phyloP scores from a whole-genome alignment of 352 stramenopile genomes.

The Thalassiosira livingstoniorum region DNA sequence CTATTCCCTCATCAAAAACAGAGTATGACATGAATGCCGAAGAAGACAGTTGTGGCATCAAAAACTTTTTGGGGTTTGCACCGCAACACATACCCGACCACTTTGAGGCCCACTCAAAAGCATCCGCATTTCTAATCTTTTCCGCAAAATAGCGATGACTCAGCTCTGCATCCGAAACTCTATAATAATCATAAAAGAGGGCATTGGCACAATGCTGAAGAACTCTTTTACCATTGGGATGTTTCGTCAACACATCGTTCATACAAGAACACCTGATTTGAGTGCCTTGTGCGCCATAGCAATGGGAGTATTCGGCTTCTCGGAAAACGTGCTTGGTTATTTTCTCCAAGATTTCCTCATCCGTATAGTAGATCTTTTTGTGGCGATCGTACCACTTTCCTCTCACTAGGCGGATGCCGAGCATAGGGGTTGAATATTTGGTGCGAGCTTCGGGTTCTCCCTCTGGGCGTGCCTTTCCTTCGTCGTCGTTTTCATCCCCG shows the following conservation, averaged over 20 bases:
- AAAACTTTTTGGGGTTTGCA: background rate
- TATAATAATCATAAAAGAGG: constrained; percentile 5
- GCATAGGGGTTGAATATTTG: background rate
- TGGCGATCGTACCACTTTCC: constrained; percentile 7
- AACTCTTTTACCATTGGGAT: background rate
- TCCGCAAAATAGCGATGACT: background rate
- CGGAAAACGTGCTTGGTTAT: background rate
- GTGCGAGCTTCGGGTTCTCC: background rate
- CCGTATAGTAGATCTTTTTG: background rate
- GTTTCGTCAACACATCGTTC: background rate
- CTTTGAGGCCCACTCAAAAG: background rate
- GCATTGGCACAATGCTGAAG: background rate
- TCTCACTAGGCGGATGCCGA: background rate
- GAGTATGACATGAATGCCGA: too few relatives aligned
- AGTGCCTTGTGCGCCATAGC: background rate
- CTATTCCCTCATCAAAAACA: too few relatives aligned
- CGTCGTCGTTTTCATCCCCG: background rate
- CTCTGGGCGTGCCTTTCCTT: too few relatives aligned
- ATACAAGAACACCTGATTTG: background rate
- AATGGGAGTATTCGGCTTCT: background rate
- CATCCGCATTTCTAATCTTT: background rate
- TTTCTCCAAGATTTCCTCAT: constrained; percentile 1
- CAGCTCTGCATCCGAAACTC: background rate
- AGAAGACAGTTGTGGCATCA: background rate
- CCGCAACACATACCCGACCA: background rate